These are phyloP conservation scores for Cutaneotrichosporon cyanovorans DNA, from an alignment of 1,284 basidiomycete species.

Conservation along the genomic window DNA sequence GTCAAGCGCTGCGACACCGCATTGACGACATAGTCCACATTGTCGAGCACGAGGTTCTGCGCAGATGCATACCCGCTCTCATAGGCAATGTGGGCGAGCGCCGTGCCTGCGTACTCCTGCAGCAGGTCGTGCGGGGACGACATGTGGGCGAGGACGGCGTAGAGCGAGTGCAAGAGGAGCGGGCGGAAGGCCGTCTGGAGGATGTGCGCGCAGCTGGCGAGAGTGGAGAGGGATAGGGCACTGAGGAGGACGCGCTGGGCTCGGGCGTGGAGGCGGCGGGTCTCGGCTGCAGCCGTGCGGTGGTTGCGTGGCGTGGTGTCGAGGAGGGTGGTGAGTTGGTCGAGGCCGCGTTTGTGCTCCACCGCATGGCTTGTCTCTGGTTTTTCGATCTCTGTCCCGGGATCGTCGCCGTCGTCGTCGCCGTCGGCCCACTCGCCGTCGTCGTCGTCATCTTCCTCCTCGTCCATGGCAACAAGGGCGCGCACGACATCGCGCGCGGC, in stretches of 20 bases:
- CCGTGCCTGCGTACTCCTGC: constrained; percentile 60
- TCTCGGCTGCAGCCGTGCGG: constrained; percentile 24
- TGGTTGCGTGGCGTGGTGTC: constrained; percentile 28
- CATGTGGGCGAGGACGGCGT: constrained; percentile 73
- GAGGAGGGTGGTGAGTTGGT: constrained; percentile 41
- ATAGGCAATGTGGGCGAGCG: constrained; percentile 61
- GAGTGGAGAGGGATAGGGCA: constrained; percentile 60
- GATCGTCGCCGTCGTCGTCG: constrained; percentile 17
- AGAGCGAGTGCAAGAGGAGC: constrained; percentile 69
- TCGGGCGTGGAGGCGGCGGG: constrained; percentile 36
- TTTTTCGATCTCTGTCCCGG: background rate
- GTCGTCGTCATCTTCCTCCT: constrained; percentile 61
- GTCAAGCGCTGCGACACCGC: constrained; percentile 71
- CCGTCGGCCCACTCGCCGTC: constrained; percentile 57
- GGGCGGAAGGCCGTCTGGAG: constrained; percentile 51
- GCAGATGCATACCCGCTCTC: constrained; percentile 72
- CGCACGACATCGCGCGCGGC: constrained; percentile 58
- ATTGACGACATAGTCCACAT: constrained; percentile 90
- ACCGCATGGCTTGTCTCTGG: constrained; percentile 42
- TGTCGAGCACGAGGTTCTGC: constrained; percentile 74
- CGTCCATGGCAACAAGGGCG: constrained; percentile 63
- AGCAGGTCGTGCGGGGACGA: constrained; percentile 62
- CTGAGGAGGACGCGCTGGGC: constrained; percentile 51
- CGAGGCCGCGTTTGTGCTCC: constrained; percentile 56
- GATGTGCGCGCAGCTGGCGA: constrained; percentile 62